Conservation (phyloP, 352 stramenopile species). For the Thraustotheca clavata region DNA sequence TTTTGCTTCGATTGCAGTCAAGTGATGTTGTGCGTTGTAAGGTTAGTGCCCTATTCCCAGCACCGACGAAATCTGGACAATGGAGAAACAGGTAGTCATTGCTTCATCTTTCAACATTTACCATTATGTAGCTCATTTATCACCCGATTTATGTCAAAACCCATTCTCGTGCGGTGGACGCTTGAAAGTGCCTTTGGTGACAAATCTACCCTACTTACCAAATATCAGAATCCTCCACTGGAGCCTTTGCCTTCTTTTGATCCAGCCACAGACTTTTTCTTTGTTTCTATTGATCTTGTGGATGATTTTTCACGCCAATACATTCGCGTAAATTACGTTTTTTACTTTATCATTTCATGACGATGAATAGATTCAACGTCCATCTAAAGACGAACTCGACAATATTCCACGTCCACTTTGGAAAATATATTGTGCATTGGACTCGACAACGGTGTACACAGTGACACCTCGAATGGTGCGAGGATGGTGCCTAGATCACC, state of each 20-base stretch:
- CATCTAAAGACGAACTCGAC: not conserved
- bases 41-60: not conserved
- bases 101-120: not conserved
- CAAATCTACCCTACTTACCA: not conserved
- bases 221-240: slow-evolving; percentile 4
- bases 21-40: not conserved
- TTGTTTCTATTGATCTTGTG: not conserved
- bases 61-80: slow-evolving; percentile 1
- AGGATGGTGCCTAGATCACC: not conserved
- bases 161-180: not conserved
- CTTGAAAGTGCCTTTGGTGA: slow-evolving; percentile 4
- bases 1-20: not conserved
- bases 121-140: not conserved
- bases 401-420: not conserved
- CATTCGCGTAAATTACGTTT: not conserved
- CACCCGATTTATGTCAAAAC: not conserved
- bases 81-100: not conserved
- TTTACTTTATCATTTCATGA: not conserved
- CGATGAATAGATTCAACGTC: not conserved
- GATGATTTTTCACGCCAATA: slow-evolving; percentile 9
- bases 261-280: not conserved
- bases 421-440: not conserved
- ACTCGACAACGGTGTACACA: not conserved
- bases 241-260: not conserved
- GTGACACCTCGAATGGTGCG: not conserved